These are phyloP conservation scores for Dacryopinax spathularia DNA, from an alignment of 768 basidiomycete species.

Conservation along the genomic window DNA sequence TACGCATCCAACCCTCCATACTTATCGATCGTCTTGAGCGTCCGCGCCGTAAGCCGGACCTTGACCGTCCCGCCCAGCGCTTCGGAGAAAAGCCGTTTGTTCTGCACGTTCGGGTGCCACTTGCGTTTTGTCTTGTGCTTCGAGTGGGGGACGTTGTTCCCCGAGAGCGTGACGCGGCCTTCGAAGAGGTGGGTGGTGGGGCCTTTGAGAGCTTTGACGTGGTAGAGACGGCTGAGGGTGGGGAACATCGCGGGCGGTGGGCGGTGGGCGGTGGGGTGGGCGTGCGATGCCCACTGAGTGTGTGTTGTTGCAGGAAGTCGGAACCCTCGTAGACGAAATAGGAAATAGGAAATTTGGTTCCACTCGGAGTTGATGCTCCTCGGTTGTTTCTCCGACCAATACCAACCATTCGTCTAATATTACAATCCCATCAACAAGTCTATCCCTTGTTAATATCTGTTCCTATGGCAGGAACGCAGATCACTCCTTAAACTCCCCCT, in stretches of 20 bases:
- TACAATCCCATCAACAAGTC: too few species aligned
- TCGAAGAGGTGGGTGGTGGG: slow-evolving; percentile 42
- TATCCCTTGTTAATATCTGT: too few species aligned
- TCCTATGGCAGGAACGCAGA: too few species aligned
- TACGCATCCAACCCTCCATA: slow-evolving; percentile 62
- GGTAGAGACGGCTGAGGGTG: neutral
- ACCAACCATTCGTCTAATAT: too few species aligned
- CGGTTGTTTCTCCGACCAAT: too few species aligned
- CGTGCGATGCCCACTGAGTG: too few species aligned
- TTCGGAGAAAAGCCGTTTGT: slow-evolving; percentile 57
- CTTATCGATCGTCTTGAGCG: slow-evolving; percentile 74
- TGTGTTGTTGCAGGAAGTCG: too few species aligned
- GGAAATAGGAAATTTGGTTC: too few species aligned
- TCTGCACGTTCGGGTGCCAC: slow-evolving; percentile 80
- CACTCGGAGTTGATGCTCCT: too few species aligned
- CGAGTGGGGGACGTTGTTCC: slow-evolving; percentile 83
- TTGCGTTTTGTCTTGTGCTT: slow-evolving; percentile 74
- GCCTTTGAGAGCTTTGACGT: neutral
- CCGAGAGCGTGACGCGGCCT: slow-evolving; percentile 62
- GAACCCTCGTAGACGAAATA: too few species aligned
- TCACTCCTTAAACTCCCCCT: neutral
- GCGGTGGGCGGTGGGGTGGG: too few species aligned
- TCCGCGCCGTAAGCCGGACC: slow-evolving; percentile 61
- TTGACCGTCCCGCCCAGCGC: slow-evolving; percentile 41
- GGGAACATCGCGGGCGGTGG: neutral